Base-by-base conservation (phyloP, 495 filamentous ascomycete species). In the Melanomma pulvis-pyrius region DNA sequence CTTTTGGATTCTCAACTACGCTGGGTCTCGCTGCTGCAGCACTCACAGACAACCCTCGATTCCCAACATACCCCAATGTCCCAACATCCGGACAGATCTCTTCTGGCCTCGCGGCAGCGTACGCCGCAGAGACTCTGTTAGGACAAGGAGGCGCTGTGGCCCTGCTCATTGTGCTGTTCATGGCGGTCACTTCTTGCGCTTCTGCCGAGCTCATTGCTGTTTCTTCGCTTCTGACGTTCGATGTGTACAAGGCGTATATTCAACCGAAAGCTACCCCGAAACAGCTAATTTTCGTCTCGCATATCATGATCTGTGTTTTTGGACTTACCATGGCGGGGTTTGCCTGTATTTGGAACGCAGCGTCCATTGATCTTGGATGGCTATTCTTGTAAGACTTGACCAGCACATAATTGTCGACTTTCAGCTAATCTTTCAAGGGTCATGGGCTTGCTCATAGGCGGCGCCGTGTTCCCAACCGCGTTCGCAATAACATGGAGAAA, bases 291-390 rank as follows among this genome's bases (percentile, higher is more conserved):
- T 63, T 70, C 32, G 59, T 74, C 55, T 60, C 50, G 2, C 72
- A 74, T 44, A 44, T 70, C 36, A 70, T 69, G 65, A 74, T 72
- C 39, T 70, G 70, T 44, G 57, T 74, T 6, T 74, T 72, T 51
- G 70, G 70, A 11, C 24, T 85, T 6, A 74, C 83, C 24, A 76
- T 84, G 26, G 79, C 81, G 12, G 68, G 71, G 30, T 74, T 69
- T 61, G 74, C 74, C 39, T 71, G 74, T 32, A 75, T 74, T 39
- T 77, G 75, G 69, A 72, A 72, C 52, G 69, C 60, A 13, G 61
- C 69, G 13, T 68, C 67, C 24, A 67, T 74, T 28, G 70, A 70
- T 54, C 61, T 74, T 9, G 70, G 70, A 29, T 74, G 69, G 69
- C 63, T 74, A 0, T 74, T 72, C 55, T 46, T 71, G 59, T 62